A percentile compares a stretch with the other conserved stretches of the same genome.
These are phyloP conservation scores for Termitomyces sp. DNA, from an alignment of 768 basidiomycete species.

Conservation along the genomic window DNA sequence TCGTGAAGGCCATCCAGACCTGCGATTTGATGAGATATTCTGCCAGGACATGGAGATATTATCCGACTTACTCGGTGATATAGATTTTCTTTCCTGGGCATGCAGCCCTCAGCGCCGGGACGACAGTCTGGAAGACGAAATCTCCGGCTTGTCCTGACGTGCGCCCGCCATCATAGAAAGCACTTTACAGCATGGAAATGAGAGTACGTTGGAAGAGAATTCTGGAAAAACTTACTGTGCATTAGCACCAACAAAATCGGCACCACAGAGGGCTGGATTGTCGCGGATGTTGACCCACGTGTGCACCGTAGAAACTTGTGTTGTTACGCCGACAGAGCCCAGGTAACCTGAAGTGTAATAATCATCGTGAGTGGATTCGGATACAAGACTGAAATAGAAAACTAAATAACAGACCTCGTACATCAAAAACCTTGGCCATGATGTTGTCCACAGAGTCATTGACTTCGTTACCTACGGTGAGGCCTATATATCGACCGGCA, in stretches of 20 bases:
- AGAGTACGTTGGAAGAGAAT: neutral
- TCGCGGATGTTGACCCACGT: slow-evolving; percentile 29
- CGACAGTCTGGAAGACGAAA: slow-evolving; percentile 33
- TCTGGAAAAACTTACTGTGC: slow-evolving; percentile 25
- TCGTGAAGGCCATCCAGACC: slow-evolving; percentile 37
- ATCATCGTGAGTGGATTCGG: neutral
- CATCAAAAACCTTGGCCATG: slow-evolving; percentile 29
- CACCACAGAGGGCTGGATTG: slow-evolving; percentile 27
- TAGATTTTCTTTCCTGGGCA: slow-evolving; percentile 31
- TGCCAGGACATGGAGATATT: neutral
- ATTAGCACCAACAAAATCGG: slow-evolving; percentile 34
- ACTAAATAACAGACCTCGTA: slow-evolving; percentile 21
- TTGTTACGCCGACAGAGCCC: slow-evolving; percentile 25
- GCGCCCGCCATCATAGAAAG: slow-evolving; percentile 29
- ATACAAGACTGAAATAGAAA: neutral
- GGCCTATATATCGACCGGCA: slow-evolving; percentile 24
- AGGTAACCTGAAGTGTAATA: slow-evolving; percentile 20
- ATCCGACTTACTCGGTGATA: slow-evolving; percentile 28
- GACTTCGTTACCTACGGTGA: slow-evolving; percentile 35
- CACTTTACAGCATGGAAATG: slow-evolving; percentile 15
- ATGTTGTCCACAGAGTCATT: slow-evolving; percentile 25
- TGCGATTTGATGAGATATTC: neutral
- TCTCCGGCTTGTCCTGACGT: slow-evolving; percentile 27
- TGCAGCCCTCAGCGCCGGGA: slow-evolving; percentile 27
- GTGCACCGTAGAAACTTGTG: slow-evolving; percentile 32